Base-by-base conservation (phyloP, 768 basidiomycete species). In the Mycena capillaripes region DNA sequence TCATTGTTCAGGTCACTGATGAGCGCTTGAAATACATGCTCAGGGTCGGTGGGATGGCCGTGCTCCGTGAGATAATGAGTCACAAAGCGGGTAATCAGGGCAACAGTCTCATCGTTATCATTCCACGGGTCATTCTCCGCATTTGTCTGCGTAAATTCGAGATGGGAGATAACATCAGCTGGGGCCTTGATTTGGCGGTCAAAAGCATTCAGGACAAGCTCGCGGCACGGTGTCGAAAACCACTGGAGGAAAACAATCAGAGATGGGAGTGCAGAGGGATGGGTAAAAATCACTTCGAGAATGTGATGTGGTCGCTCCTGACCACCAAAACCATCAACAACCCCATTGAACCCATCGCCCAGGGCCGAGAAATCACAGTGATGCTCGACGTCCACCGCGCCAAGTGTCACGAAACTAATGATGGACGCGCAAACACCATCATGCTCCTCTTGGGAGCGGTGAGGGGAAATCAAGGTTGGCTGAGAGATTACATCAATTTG, bases 241-340 rank as follows among this genome's bases (percentile, higher is more conserved):
- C 66, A 68, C 66, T 50, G 19, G 19, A 38, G 17, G 16, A 29
- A 57, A 29, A 19, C 21, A 30, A 17, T 14, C 34, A 10, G 34
- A 4, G 6, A 8, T 58, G 25, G 6, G 8, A 4, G 36, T 5
- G 21, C 19, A 50, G 11, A 38, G 7, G 40, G 36, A 7, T 38
- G 40, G 40, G 2, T 38, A 8, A 8, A 1, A 2, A 25, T 38
- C 16, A 60, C 66, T 58, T 68, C 58, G 4, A 68, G 25, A 30
- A 60, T 53, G 29, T 68, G 57, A 11, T 68, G 66, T 1, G 48
- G 36, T 4, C 48, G 57, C 4, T 68, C 66, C n/a, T 50, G 66
- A 2, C 21, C 58, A 21, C 7, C 46, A 14, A 59, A 38, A 2
- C 58, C 25, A 8, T 68, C 58, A 3, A 68, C 16, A 21, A 16